phyloP scores from a whole-genome alignment of 257 asterid species.

The Ophiorrhiza pumila region DNA sequence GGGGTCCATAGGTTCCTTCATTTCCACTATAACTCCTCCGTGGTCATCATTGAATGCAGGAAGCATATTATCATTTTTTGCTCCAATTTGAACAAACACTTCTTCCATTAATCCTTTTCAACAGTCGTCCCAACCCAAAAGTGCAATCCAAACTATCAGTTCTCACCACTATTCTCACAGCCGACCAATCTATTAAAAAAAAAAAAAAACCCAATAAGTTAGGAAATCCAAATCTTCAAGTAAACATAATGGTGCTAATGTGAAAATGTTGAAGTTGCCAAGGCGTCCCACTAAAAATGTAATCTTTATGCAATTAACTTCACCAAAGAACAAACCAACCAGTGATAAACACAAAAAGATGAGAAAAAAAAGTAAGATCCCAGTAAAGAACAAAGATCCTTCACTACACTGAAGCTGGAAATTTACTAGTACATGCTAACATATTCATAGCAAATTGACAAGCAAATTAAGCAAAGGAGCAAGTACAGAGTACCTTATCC shows the following conservation, averaged over 20 bases:
- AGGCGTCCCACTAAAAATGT: background rate
- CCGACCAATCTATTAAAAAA: background rate
- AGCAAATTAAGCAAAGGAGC: background rate
- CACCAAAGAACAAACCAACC: constrained; percentile 1
- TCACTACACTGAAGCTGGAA: background rate
- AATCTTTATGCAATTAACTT: constrained; percentile 9
- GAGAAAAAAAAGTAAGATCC: background rate
- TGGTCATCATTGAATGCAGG: constrained; percentile 54
- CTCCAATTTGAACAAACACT: constrained; percentile 30
- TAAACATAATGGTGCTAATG: background rate
- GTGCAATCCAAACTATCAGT: background rate
- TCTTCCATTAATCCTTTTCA: constrained; percentile 39
- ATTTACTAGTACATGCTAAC: background rate
- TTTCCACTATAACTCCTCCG: constrained; percentile 58
- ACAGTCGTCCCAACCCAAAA: background rate
- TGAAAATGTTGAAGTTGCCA: background rate
- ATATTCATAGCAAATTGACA: background rate
- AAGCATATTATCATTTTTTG: constrained; percentile 32
- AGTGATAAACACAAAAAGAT: no score
- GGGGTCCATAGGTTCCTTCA: constrained; percentile 56
- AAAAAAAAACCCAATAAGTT: background rate
- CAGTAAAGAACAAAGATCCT: background rate
- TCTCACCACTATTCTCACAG: background rate
- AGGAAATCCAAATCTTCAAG: background rate
- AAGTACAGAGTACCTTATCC: background rate